Conservation (phyloP, 805 yeast genomes). For the Starmerella ratchasimensis region DNA sequence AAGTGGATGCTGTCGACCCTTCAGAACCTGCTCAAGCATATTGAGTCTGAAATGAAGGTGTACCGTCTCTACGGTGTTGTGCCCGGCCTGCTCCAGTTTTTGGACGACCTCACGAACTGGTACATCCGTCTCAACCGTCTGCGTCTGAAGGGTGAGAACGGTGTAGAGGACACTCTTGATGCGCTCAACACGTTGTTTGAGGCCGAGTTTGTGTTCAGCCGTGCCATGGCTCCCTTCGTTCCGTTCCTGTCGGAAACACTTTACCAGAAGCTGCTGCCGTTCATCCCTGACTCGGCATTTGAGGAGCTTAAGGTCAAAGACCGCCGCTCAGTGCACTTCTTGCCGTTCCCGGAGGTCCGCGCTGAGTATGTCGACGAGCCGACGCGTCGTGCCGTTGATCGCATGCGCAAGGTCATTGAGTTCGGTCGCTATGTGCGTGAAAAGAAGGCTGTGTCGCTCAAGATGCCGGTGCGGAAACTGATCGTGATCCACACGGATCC, state of each 20-base stretch:
- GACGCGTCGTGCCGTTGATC: conserved; percentile 74
- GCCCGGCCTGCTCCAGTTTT: conserved; percentile 73
- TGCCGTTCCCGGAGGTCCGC: conserved; percentile 76
- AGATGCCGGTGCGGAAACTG: conserved; percentile 83
- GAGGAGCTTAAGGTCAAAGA: conserved; percentile 28
- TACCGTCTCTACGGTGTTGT: conserved; percentile 93
- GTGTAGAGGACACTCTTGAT: conserved; percentile 65
- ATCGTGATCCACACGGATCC: conserved; percentile 73
- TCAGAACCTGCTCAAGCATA: conserved; percentile 75
- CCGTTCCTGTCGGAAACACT: conserved; percentile 89
- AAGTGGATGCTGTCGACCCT: conserved; percentile 93
- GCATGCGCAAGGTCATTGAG: conserved; percentile 96
- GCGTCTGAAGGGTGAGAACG: conserved; percentile 92
- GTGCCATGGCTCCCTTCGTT: conserved; percentile 98
- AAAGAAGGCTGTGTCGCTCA: conserved; percentile 81
- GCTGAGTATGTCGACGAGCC: conserved; percentile 65
- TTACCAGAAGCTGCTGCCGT: conserved; percentile 57
- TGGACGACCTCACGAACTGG: conserved; percentile 96
- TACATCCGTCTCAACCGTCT: conserved; percentile 95
- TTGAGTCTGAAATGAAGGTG: conserved; percentile 78
- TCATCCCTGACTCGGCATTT: conserved; percentile 29
- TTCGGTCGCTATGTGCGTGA: conserved; percentile 94
- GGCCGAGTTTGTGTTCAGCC: conserved; percentile 71
- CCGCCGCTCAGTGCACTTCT: conserved; percentile 80
- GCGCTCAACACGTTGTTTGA: conserved; percentile 88